Evolutionary conservation across 768 basidiomycete genomes (phyloP), one percentile per base, ranked within the genome.

Genomic region (Leucogyrophana mollusca): DNA sequence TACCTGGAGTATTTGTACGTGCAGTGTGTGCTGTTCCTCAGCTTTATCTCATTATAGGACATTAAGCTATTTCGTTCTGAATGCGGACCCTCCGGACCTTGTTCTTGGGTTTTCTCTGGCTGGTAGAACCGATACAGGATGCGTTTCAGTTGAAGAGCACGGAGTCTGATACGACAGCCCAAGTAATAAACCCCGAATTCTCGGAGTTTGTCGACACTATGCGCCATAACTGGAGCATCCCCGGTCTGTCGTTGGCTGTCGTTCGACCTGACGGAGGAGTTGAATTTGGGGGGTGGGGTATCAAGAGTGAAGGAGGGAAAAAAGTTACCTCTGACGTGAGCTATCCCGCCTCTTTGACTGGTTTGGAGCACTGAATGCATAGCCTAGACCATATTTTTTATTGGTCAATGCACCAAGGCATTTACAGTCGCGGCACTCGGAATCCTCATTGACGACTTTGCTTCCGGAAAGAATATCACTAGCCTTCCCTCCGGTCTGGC

Each of bases 381-480:
- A 14, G 24, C 25, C 25, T 21, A 69, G 67, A 69, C 65, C 3
- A 32, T 68, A 20, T 63, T 68, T 42, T 33, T 35, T 16, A 41
- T 65, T 4, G 65, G 45, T 6, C 64, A 60, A 1, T 61, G 57
- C 46, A 62, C 62, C 0, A 65, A 69, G 30, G 62, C 59, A 2
- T 69, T 70, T 51, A 41, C 66, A 3, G 45, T 61, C 3, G 56
- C 59, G 4, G 55, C 66, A 8, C 41, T 70, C 3, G 66, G 68
- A 9, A 60, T 69, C n/a, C 55, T 70, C 6, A 67, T 67, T 49
- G 60, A 67, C 14, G 67, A 70, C 42, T 68, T 58, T 43, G 56
- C 58, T 27, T 35, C 53, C 14, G 58, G 65, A 3, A 59, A 49
- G 24, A 66, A 68, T 36, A 34, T 32, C 1, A 61, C 67, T 1